Percentiles rank a stretch among this genome's conserved stretches.
These are phyloP conservation scores for Wickerhamomyces sp. DNA, from an alignment of 1,139 yeast genomes.

Conservation along the genomic window DNA sequence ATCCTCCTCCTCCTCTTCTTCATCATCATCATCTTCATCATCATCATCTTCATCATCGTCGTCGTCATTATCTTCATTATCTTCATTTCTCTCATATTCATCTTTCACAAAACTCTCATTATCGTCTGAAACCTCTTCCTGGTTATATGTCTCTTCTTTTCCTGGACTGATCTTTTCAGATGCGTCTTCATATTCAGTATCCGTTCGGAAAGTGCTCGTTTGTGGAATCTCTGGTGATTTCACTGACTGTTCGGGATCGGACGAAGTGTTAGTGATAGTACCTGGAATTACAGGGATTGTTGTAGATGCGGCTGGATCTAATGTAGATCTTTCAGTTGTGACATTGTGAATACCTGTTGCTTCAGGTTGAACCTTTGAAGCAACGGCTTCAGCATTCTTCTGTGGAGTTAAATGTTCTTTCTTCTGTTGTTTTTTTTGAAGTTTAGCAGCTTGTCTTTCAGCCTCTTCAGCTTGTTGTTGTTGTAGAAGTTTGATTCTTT, in stretches of 20 bases:
- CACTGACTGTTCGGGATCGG: not conserved
- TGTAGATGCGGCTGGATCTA: not conserved
- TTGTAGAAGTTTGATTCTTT: constrained; percentile 79
- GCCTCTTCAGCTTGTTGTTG: constrained; percentile 79
- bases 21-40: constrained; percentile 34
- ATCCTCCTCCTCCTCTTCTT: constrained; percentile 48
- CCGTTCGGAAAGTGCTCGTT: too few relatives aligned
- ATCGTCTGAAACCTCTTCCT: constrained; percentile 2
- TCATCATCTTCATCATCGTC: constrained; percentile 29
- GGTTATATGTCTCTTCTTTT: constrained; percentile 7
- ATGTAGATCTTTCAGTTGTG: not conserved
- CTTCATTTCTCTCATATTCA: constrained; percentile 17
- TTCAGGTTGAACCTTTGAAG: constrained; percentile 3
- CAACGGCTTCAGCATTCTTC: constrained; percentile 1
- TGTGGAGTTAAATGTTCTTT: constrained; percentile 27
- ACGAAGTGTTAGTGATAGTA: not conserved
- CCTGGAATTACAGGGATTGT: not conserved
- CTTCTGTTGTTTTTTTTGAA: constrained; percentile 52
- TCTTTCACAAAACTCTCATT: constrained; percentile 1
- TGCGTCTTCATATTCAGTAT: not conserved
- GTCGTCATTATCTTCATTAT: constrained; percentile 29
- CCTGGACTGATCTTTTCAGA: constrained; percentile 10
- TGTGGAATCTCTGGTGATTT: too few relatives aligned
- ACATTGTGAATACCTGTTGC: constrained; percentile 1
- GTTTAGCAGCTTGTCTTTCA: constrained; percentile 64